Evolutionary conservation across 2,329 filamentous ascomycete species (phyloP), one percentile per base, ranked within the genome.

Genomic region (Ascochyta pisi): DNA sequence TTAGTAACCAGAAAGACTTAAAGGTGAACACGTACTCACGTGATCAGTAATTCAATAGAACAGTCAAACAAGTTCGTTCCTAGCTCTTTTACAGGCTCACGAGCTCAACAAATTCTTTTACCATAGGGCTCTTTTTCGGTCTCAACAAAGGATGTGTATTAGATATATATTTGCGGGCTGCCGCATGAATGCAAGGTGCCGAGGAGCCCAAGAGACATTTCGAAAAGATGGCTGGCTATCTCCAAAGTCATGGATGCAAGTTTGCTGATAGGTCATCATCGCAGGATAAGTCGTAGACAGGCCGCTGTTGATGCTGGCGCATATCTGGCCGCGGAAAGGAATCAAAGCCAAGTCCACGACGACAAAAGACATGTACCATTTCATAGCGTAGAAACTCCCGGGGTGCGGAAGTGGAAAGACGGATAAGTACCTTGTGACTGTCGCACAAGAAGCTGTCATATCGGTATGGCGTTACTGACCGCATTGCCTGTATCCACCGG

Each of bases 401-500:
- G 24, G 12, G 23, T 37, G 41, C 16, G 31, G 47, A 47, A 33
- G 24, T n/a, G 23, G 35, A 10, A 37, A 4, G 19, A 24, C 35
- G 40, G 46, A 12, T 41, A 55, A 31, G 16, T 13, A 34, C 53
- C 29, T 47, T 7, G 22, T 38, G 46, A 3, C 19, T 26, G 29
- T 46, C 16, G 29, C 35, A 42, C 29, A 27, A 47, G 15, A 39
- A 34, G 34, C 16, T 79, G 78, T 75, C 52, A 71, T 66, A 72
- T 71, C 4, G 68, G 68, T 60, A 85, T 84, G 3, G 77, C 75
- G 64, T 83, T 77, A 50, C 76, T 81, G 46, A 85, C 75, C 43
- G 77, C 67, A 51, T 79, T 80, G 57, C 82, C 83, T 22, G 80
- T 69, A 60, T 84, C 82, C 2, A 82, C 82, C 0, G 83, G 83